Evolutionary conservation across 169 alveolate genomes (phyloP).

Genomic region (Plasmodium relictum): DNA sequence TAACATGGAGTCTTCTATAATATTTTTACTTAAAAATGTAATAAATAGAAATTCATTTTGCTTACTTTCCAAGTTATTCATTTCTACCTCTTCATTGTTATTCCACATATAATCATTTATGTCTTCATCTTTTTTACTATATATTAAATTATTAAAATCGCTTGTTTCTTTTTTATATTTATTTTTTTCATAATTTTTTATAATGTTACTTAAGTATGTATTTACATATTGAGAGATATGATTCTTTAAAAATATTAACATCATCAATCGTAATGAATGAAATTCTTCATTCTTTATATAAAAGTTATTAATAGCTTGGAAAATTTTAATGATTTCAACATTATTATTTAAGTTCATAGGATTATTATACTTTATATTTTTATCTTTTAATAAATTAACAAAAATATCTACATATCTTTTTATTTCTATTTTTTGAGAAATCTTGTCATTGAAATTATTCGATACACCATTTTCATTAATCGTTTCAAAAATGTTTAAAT

Average conservation of each 20-base stretch:
- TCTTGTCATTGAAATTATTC: constrained; percentile 1
- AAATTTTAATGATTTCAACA: constrained; percentile 29
- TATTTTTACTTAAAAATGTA: constrained; percentile 47
- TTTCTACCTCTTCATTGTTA: constrained; percentile 3
- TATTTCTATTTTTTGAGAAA: constrained; percentile 30
- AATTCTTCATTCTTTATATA: constrained; percentile 40
- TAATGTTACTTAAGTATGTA: constrained; percentile 26
- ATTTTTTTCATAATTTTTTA: constrained; percentile 32
- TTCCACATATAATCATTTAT: not conserved
- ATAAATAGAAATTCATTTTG: constrained; percentile 18
- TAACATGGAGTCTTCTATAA: constrained; percentile 22
- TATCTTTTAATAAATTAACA: constrained; percentile 43
- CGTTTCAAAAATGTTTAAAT: constrained; percentile 48
- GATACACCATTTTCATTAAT: constrained; percentile 14
- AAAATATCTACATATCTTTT: constrained; percentile 46
- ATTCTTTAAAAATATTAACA: constrained; percentile 70
- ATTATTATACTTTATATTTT: constrained; percentile 41
- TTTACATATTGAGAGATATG: constrained; percentile 35
- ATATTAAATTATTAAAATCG: constrained; percentile 45
- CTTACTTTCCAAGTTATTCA: not conserved
- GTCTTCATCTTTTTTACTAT: constrained; percentile 34
- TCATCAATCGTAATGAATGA: constrained; percentile 61
- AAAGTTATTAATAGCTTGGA: constrained; percentile 67
- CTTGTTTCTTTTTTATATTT: constrained; percentile 59
- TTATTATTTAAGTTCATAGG: constrained; percentile 28